Percentiles rank a stretch among this genome's conserved stretches.
Evolutionary conservation across 768 basidiomycete genomes (phyloP).

Genomic region (Naganishia onofrii): DNA sequence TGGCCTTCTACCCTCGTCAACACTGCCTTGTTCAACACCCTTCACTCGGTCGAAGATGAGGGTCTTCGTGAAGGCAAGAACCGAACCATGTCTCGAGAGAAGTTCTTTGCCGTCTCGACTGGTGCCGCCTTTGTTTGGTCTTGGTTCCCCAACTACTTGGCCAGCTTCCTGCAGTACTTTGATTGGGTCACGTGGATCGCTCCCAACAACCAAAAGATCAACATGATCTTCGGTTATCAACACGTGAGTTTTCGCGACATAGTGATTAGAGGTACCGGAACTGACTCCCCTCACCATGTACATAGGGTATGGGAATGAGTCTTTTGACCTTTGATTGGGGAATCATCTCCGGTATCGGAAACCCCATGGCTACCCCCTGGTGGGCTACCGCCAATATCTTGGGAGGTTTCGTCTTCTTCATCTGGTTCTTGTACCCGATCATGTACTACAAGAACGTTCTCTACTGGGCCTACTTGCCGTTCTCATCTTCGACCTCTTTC

Average conservation of each 20-base stretch:
- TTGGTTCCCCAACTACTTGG: slow-evolving; percentile 37
- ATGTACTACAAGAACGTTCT: slow-evolving; percentile 55
- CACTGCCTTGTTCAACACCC: slow-evolving; percentile 51
- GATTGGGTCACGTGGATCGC: slow-evolving; percentile 41
- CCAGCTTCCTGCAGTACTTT: slow-evolving; percentile 25
- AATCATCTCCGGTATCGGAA: slow-evolving; percentile 34
- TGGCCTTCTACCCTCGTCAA: slow-evolving; percentile 50
- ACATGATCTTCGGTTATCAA: slow-evolving; percentile 22
- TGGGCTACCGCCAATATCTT: slow-evolving; percentile 40
- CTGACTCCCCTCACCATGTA: background rate
- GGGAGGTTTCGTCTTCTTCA: slow-evolving; percentile 38
- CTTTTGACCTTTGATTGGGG: slow-evolving; percentile 39
- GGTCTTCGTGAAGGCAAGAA: background rate
- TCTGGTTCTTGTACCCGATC: slow-evolving; percentile 61
- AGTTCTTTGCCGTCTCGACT: slow-evolving; percentile 34
- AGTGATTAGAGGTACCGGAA: background rate
- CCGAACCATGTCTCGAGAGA: slow-evolving; percentile 25
- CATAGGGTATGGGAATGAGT: slow-evolving; percentile 33
- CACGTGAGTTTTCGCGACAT: background rate
- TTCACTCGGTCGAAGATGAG: slow-evolving; percentile 38
- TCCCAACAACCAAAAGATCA: slow-evolving; percentile 35
- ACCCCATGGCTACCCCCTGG: slow-evolving; percentile 40
- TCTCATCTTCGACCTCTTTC: slow-evolving; percentile 34
- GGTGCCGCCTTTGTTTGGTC: slow-evolving; percentile 37
- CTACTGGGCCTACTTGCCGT: slow-evolving; percentile 35